Evolutionary conservation across 768 basidiomycete genomes (phyloP).

Genomic region (Neoboletus subvelutipes): DNA sequence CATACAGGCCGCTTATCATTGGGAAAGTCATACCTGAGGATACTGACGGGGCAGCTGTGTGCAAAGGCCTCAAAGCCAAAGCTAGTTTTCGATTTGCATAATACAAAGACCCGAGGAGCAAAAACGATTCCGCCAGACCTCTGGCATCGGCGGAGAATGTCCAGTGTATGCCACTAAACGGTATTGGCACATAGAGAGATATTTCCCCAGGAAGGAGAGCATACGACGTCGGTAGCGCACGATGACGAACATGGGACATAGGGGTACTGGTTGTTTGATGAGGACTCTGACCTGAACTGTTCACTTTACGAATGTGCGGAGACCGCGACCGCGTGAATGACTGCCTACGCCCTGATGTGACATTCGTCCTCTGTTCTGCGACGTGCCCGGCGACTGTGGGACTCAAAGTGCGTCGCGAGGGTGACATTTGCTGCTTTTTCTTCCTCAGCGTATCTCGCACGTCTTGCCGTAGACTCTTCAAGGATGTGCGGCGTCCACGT

Average conservation of each 20-base stretch:
- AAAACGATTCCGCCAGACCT: conserved; percentile 58
- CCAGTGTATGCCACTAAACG: conserved; percentile 40
- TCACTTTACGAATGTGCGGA: conserved; percentile 45
- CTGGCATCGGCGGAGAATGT: conserved; percentile 60
- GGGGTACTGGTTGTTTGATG: conserved; percentile 41
- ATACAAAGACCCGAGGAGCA: conserved; percentile 63
- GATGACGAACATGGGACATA: conserved; percentile 43
- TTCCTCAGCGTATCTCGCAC: conserved; percentile 26
- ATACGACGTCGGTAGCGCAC: conserved; percentile 19
- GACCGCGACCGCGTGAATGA: conserved; percentile 75
- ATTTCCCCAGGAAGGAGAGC: conserved; percentile 50
- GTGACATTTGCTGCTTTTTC: conserved; percentile 29
- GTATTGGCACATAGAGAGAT: conserved; percentile 45
- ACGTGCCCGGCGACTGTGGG: conserved; percentile 25
- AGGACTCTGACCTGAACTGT: conserved; percentile 36
- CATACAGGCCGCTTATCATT: neutral
- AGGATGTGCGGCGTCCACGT: conserved; percentile 45
- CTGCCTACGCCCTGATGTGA: conserved; percentile 38
- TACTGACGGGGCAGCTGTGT: conserved; percentile 42
- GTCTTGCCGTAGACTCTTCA: conserved; percentile 30
- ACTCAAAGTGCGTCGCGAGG: conserved; percentile 25
- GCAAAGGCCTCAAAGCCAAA: conserved; percentile 8
- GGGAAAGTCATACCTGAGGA: conserved; percentile 45
- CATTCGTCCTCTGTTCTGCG: conserved; percentile 34
- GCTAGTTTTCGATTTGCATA: conserved; percentile 48